Base-by-base conservation (phyloP, 192 early-diverging fungal genomes). In the Coemansia umbellata region DNA sequence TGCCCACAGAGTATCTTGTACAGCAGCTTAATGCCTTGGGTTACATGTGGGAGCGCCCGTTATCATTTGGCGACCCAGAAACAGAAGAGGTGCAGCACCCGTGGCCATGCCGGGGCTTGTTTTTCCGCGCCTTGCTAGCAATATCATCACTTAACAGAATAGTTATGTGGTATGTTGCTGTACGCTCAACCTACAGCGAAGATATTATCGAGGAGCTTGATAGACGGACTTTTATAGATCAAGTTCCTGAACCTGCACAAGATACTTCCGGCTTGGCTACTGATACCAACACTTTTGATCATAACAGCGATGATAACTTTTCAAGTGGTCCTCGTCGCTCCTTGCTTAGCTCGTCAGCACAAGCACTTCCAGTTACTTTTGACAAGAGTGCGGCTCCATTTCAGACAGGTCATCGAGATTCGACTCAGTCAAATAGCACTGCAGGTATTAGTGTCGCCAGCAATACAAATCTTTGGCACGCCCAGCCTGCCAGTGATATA, bases 101-200 rank as follows among this genome's bases (percentile, higher is more conserved):
- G n/a, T 73, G 69, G 69, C 69, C 69, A 2, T 73, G 71, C 26
- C 71, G 71, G 3, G 56, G 63, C 7, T 31, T 67, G 13, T 63
- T 66, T 30, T 53, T 74, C 39, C 59, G 64, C 14, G 58, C 71
- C 8, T 35, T 74, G 30, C 31, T 74, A 35, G 63, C 63, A 15
- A 66, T 74, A n/a, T 74, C 71, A 3, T 66, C 64, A 6, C 71
- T 74, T 21, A 74, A 74, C 18, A 58, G 71, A 0, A 62, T 74
- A 23, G 71, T 66, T 0, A 66, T 59, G 55, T 74, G 71, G 71
- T 67, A 63, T 27, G 40, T 31, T 6, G 59, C 55, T 3, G 64
- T 74, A 10, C 51, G 65, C 26, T 54, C 71, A 4, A 57, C 58
- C 1, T 74, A 67, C 45, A 53, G 52, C 59, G 71, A 66, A 11